Evolutionary conservation across 2,329 filamentous ascomycete species (phyloP), one percentile per base, ranked within the genome.

Genomic region (Neocucurbitaria cava): DNA sequence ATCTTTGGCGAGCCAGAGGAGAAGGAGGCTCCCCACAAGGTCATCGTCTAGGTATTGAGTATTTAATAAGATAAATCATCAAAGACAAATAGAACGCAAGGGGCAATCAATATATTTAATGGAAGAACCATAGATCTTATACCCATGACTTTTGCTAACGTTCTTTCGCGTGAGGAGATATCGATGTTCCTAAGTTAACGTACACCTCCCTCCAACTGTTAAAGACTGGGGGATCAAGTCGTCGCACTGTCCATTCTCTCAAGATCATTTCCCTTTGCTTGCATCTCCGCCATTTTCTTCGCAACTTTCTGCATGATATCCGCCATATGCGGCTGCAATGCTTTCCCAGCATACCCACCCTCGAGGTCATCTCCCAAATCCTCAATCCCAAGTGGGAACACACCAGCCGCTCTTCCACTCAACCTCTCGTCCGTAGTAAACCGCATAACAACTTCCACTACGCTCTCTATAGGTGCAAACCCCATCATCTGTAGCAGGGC

Each of bases 1-100:
- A 77, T 86, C 68, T 87, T 84, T 61, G 72, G 74, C 53, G 83
- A 85, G 55, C 78, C 80, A 31, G 79, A 79, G 62, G 84, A 87
- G 78, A 77, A 81, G 74, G 58, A 64, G 52, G 81, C 83, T 52
- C 70, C 67, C 26, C 76, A 83, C 72, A 76, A 83, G 73, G 79
- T 84, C 35, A 53, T 67, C 11, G 39, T 63, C 2, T 66, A 63
- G 24, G 15, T n/a, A n/a, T 17, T 35, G 17, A 8, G 15, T 35
- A 46, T 46, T 21, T 40, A n/a, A n/a, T n/a, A n/a, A n/a, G n/a
- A n/a, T n/a, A n/a, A n/a, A n/a, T n/a, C n/a, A 28, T 10, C 26
- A 28, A 28, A 28, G 26, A 28, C 10, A 10, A 10, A 28, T 28
- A 10, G 26, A 28, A 28, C 26, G 26, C 26, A 35, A 13, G 33